phyloP scores from a whole-genome alignment of 2,329 filamentous ascomycete species.

The Fusarium continuum region DNA sequence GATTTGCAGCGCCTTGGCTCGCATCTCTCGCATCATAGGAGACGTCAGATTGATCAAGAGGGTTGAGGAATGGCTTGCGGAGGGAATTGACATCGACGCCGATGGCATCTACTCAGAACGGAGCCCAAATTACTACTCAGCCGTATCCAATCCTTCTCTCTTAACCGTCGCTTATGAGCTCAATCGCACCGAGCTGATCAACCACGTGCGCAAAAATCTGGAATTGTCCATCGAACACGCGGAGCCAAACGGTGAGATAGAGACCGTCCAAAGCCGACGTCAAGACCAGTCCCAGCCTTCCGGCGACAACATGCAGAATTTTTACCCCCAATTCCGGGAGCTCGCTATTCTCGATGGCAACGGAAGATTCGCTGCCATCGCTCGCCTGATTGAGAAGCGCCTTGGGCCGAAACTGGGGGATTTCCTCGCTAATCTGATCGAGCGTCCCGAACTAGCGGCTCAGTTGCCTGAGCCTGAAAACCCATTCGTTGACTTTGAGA shows the following conservation, averaged over 20 bases:
- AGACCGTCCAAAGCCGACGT: conserved; percentile 7
- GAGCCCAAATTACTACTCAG: conserved; percentile 15
- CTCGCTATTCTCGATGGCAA: background rate
- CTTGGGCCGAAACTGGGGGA: conserved; percentile 5
- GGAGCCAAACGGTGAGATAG: conserved; percentile 13
- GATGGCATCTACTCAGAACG: conserved; percentile 21
- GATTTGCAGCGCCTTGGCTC: conserved; percentile 14
- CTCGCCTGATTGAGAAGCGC: conserved; percentile 11
- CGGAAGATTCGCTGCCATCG: conserved; percentile 8
- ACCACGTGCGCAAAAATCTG: conserved; percentile 9
- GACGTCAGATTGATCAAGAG: background rate
- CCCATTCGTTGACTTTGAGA: conserved; percentile 4
- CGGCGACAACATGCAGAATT: conserved; percentile 2
- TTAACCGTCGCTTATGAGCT: conserved; percentile 7
- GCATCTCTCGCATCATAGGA: conserved; percentile 1
- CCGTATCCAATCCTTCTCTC: conserved; percentile 8
- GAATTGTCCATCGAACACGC: conserved; percentile 14
- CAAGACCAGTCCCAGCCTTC: conserved; percentile 8
- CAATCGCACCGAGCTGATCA: background rate
- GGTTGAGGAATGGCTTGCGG: conserved; percentile 17
- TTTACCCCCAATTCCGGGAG: conserved; percentile 15
- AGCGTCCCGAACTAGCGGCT: background rate
- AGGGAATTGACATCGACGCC: conserved; percentile 12
- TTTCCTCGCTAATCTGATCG: conserved; percentile 4
- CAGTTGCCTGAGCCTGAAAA: background rate